These are phyloP conservation scores for Trifolium pratense DNA, from an alignment of 306 rosid species.

Conservation along the genomic window DNA sequence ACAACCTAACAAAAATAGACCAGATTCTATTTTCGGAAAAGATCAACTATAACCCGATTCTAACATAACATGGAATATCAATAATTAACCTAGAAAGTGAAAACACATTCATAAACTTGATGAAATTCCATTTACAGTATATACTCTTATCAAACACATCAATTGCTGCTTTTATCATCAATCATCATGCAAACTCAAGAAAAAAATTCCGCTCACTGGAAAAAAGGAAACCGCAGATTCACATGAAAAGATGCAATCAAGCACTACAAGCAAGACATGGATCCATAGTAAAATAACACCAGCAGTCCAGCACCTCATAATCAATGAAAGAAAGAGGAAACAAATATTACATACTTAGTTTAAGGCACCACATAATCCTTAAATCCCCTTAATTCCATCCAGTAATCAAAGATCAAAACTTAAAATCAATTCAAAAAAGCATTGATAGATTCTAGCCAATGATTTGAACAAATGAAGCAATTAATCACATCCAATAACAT, in stretches of 20 bases:
- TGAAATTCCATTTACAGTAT: slow-evolving; percentile 23
- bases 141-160: slow-evolving; percentile 15
- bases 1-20: slow-evolving; percentile 14
- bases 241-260: slow-evolving; percentile 14
- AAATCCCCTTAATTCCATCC: background rate
- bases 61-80: slow-evolving; percentile 2
- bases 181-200: background rate
- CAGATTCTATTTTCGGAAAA: slow-evolving; percentile 20
- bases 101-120: slow-evolving; percentile 15
- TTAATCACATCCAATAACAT: background rate
- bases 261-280: background rate
- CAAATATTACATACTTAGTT: background rate
- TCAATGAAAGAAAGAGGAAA: background rate
- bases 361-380: background rate
- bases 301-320: background rate
- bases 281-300: slow-evolving; percentile 5
- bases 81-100: slow-evolving; percentile 16
- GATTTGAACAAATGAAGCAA: background rate
- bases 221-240: background rate
- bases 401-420: background rate
- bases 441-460: background rate
- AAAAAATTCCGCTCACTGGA: background rate
- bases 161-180: background rate
- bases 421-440: background rate
- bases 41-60: background rate